Percentiles rank a stretch among this genome's conserved stretches.
Evolutionary conservation across 768 basidiomycete species (phyloP).

Genomic region (Lentinula sp.): DNA sequence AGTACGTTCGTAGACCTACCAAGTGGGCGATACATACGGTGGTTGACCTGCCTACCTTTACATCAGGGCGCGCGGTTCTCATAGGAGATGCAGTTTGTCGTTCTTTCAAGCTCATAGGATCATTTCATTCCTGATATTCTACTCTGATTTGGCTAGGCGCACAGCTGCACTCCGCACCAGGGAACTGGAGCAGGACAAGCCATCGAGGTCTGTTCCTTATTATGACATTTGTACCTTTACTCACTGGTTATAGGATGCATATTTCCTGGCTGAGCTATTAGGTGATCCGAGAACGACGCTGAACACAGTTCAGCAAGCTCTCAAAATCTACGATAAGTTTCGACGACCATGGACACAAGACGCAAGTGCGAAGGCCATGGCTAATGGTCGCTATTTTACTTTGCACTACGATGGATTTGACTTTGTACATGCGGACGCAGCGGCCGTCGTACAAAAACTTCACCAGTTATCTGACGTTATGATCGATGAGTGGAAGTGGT

Average conservation of each 20-base stretch:
- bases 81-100: slow-evolving; percentile 27
- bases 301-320: not conserved
- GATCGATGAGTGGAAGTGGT: slow-evolving; percentile 3
- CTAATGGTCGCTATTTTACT: slow-evolving; percentile 1
- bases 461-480: not conserved
- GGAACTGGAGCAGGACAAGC: slow-evolving; percentile 35
- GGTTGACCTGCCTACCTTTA: slow-evolving; percentile 21
- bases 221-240: not conserved
- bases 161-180: slow-evolving; percentile 31
- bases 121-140: not conserved
- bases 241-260: not conserved
- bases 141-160: slow-evolving; percentile 20
- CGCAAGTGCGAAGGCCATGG: not conserved
- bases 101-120: not conserved
- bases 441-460: not conserved
- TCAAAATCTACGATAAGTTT: not conserved
- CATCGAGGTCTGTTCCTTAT: slow-evolving; percentile 23
- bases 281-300: not conserved
- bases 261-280: slow-evolving; percentile 2
- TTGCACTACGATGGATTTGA: slow-evolving; percentile 3
- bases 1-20: slow-evolving; percentile 18
- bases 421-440: not conserved
- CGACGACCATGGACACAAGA: slow-evolving; percentile 5
- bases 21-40: slow-evolving; percentile 27
- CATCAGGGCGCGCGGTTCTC: slow-evolving; percentile 23